Conservation (phyloP, 2,329 filamentous ascomycete species). For the Paradendryphiella salina region DNA sequence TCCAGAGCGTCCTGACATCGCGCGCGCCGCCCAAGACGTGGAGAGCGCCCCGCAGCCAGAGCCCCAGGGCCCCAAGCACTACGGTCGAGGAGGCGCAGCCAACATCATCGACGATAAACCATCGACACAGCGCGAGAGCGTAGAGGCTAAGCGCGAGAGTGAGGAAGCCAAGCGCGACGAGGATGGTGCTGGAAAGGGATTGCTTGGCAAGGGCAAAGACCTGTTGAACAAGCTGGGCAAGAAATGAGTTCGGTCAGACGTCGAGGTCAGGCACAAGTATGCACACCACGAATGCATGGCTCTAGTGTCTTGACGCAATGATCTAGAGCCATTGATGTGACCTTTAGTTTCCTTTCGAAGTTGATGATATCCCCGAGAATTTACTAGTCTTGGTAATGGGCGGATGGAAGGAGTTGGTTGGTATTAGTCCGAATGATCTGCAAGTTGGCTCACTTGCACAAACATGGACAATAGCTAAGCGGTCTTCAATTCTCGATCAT, state of each 20-base stretch:
- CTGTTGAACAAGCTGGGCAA: slow-evolving; percentile 50
- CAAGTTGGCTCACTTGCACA: not conserved
- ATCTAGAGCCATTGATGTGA: not conserved
- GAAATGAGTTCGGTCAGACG: slow-evolving; percentile 36
- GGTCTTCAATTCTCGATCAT: not conserved
- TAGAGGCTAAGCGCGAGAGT: slow-evolving; percentile 38
- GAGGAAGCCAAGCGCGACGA: slow-evolving; percentile 18
- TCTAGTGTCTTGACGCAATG: not conserved
- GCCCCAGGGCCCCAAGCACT: slow-evolving; percentile 63
- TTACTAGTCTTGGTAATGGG: slow-evolving; percentile 5
- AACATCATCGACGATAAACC: slow-evolving; percentile 58
- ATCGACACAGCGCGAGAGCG: slow-evolving; percentile 30
- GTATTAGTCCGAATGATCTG: slow-evolving; percentile 1
- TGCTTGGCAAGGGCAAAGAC: slow-evolving; percentile 60
- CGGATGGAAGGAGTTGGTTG: slow-evolving; percentile 10
- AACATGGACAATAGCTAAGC: not conserved
- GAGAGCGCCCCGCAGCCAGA: slow-evolving; percentile 58
- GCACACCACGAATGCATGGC: not conserved
- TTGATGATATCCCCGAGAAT: slow-evolving; percentile 23
- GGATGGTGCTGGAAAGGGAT: slow-evolving; percentile 35
- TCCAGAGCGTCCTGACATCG: slow-evolving; percentile 64
- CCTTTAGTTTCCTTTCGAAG: slow-evolving; percentile 9
- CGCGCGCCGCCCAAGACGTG: slow-evolving; percentile 82
- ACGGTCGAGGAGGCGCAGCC: slow-evolving; percentile 74
- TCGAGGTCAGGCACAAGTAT: not conserved